These are phyloP conservation scores for Venturia carpophila DNA, from an alignment of 2,329 filamentous ascomycete genomes.

Conservation along the genomic window DNA sequence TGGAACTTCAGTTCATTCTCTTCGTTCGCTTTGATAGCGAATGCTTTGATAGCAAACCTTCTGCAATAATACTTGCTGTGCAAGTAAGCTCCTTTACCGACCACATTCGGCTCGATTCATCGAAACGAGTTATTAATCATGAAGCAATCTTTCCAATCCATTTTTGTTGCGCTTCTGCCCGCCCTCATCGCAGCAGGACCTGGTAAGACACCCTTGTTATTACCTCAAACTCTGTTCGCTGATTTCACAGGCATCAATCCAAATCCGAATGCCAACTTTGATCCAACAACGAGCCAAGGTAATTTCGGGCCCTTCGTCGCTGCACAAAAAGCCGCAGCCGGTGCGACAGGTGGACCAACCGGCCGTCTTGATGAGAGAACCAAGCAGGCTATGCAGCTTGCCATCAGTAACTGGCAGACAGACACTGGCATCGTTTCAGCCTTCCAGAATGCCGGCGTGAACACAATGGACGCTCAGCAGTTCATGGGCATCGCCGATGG, in stretches of 20 bases:
- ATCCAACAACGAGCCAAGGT: constrained; percentile 17
- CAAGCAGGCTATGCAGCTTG: constrained; percentile 20
- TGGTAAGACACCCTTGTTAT: neutral
- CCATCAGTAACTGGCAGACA: constrained; percentile 32
- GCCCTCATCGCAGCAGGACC: constrained; percentile 1
- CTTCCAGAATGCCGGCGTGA: constrained; percentile 30
- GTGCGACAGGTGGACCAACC: constrained; percentile 18
- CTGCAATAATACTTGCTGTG: neutral
- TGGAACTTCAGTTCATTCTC: neutral
- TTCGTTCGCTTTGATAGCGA: constrained; percentile 10
- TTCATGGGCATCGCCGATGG: constrained; percentile 33
- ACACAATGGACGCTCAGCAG: constrained; percentile 29
- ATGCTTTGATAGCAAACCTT: constrained; percentile 1
- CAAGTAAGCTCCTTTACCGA: neutral
- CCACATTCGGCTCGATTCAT: neutral
- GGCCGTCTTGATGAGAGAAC: constrained; percentile 12
- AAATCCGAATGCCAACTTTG: constrained; percentile 19
- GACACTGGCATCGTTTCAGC: constrained; percentile 34
- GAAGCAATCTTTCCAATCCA: neutral
- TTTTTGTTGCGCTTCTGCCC: neutral
- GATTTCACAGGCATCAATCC: constrained; percentile 15
- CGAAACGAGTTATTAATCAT: neutral
- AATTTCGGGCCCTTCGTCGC: constrained; percentile 18
- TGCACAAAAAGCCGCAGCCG: constrained; percentile 2
- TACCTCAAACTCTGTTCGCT: neutral